Evolutionary conservation across 2,329 filamentous ascomycete genomes (phyloP).

Genomic region (Xylaria sp.): DNA sequence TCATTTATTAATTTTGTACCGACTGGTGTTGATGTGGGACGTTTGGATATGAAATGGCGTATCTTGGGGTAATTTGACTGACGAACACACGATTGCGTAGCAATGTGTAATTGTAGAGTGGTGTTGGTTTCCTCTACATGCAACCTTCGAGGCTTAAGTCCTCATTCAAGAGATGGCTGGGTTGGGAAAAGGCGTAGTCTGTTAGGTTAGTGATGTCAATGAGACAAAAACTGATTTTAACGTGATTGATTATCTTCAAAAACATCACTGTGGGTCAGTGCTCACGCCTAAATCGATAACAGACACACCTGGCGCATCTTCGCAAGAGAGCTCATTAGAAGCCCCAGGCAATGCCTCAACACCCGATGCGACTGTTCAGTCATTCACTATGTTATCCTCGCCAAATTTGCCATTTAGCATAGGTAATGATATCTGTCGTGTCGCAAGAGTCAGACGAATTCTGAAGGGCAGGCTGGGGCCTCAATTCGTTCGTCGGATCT

Average conservation of each 20-base stretch:
- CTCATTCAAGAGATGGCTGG: neutral
- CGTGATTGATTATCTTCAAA: neutral
- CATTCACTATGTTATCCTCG: conserved; percentile 34
- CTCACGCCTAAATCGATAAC: conserved; percentile 15
- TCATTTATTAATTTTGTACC: neutral
- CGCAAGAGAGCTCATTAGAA: neutral
- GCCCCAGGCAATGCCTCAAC: neutral
- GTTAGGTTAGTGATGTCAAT: neutral
- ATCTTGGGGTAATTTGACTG: neutral
- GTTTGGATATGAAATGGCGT: conserved; percentile 6
- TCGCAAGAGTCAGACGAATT: conserved; percentile 71
- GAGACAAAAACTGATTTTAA: neutral
- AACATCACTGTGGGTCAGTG: neutral
- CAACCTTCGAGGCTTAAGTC: neutral
- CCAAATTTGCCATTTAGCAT: conserved; percentile 68
- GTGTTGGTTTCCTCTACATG: neutral
- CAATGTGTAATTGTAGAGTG: neutral
- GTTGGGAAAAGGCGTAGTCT: neutral
- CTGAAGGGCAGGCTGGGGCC: conserved; percentile 56
- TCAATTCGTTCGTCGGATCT: conserved; percentile 60
- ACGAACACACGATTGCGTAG: neutral
- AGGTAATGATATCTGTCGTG: conserved; percentile 81
- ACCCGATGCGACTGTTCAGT: neutral
- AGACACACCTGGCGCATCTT: neutral
- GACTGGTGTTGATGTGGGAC: neutral